A percentile compares a stretch with the other conserved stretches of the same genome.
Conservation (phyloP, 2,329 filamentous ascomycete genomes). For the Tolypocladium amazonense region DNA sequence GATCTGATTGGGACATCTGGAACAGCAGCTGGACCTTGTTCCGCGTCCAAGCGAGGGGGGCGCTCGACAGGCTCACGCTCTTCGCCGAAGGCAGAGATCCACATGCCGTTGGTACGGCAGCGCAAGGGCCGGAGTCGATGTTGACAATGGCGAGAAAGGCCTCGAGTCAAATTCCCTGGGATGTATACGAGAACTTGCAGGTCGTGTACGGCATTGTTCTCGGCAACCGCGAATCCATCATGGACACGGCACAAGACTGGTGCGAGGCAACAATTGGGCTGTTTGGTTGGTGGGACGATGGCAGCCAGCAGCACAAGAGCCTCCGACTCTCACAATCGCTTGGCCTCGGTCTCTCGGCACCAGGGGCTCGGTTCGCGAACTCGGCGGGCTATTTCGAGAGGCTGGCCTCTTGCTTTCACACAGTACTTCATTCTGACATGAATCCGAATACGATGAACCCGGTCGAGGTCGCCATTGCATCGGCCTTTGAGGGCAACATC, state of each 20-base stretch:
- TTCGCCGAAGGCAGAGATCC: conserved; percentile 68
- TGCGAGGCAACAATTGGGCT: conserved; percentile 77
- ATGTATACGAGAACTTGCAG: conserved; percentile 76
- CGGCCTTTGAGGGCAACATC: conserved; percentile 71
- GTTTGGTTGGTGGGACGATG: conserved; percentile 86
- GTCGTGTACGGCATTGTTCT: conserved; percentile 72
- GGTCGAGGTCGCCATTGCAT: conserved; percentile 73
- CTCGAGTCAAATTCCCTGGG: conserved; percentile 80
- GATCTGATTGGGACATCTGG: conserved; percentile 71
- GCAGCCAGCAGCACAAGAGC: conserved; percentile 37
- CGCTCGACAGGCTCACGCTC: conserved; percentile 59
- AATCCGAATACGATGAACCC: conserved; percentile 65
- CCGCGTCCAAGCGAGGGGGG: conserved; percentile 60
- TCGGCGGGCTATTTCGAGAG: conserved; percentile 63
- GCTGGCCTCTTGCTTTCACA: conserved; percentile 59
- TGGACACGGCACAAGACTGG: conserved; percentile 78
- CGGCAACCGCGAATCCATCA: conserved; percentile 64
- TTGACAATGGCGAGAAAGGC: conserved; percentile 65
- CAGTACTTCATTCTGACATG: conserved; percentile 59
- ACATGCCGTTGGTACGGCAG: conserved; percentile 23
- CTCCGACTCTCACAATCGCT: conserved; percentile 29
- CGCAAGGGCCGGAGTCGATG: conserved; percentile 36
- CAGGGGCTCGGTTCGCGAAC: conserved; percentile 33
- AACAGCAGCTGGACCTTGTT: conserved; percentile 77
- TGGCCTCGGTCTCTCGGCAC: conserved; percentile 21